Percentiles rank a stretch among this genome's conserved stretches.
Evolutionary conservation across 306 rosid genomes (phyloP).

Genomic region (Acmispon strigosus): DNA sequence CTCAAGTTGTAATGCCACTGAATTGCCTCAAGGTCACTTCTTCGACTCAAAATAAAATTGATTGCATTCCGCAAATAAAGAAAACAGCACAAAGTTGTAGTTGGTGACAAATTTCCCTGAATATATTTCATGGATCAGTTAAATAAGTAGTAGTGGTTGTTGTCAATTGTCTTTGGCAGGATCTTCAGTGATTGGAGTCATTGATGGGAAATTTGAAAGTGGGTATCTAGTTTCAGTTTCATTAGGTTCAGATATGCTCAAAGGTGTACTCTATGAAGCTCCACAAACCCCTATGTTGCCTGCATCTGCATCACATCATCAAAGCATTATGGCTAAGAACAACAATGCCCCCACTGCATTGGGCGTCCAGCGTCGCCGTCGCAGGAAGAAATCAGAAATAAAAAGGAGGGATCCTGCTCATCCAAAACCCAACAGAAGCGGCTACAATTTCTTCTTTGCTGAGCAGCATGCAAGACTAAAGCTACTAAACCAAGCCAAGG

Average conservation of each 20-base stretch:
- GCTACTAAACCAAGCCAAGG: conserved; percentile 71
- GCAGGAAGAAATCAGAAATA: conserved; percentile 72
- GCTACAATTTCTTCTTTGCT: conserved; percentile 84
- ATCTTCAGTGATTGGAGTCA: conserved; percentile 48
- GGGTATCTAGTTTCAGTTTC: conserved; percentile 73
- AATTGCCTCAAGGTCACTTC: conserved; percentile 42
- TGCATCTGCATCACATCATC: conserved; percentile 9
- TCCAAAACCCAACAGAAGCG: conserved; percentile 90
- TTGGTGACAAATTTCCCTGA: not conserved
- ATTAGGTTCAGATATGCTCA: conserved; percentile 48
- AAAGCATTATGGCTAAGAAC: conserved; percentile 11
- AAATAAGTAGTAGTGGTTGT: not conserved
- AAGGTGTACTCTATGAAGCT: conserved; percentile 66
- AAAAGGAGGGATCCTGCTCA: conserved; percentile 81
- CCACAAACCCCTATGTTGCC: conserved; percentile 24
- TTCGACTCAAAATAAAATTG: not conserved
- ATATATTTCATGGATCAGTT: not conserved
- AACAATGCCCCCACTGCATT: conserved; percentile 22
- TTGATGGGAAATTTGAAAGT: conserved; percentile 76
- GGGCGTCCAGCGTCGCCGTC: conserved; percentile 47
- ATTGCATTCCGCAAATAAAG: not conserved
- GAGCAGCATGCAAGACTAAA: conserved; percentile 87
- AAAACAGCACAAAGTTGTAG: too few relatives aligned
- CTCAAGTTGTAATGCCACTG: conserved; percentile 11
- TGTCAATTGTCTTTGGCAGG: conserved; percentile 4